Conservation (phyloP, 23 red algal species). For the Agarophyton chilense region DNA sequence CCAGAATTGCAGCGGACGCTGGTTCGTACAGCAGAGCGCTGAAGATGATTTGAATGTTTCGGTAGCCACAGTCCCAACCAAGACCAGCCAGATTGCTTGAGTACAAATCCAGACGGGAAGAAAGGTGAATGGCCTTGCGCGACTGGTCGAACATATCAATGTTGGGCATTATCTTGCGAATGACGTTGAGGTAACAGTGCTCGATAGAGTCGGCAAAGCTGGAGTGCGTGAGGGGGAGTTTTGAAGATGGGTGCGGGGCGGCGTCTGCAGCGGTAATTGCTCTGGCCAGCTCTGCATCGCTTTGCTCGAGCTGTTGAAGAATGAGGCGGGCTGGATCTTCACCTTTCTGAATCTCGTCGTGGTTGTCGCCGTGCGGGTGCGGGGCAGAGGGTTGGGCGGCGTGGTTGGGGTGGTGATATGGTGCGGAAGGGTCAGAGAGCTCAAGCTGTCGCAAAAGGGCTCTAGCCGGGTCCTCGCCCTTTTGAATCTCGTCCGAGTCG, state of each 20-base stretch:
- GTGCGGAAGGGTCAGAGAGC: neutral
- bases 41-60: constrained; percentile 65
- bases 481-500: constrained; percentile 25
- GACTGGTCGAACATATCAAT: constrained; percentile 24
- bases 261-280: neutral
- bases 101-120: constrained; percentile 39
- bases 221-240: neutral
- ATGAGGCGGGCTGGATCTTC: constrained; percentile 13
- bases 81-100: constrained; percentile 48
- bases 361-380: neutral
- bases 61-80: constrained; percentile 69
- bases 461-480: constrained; percentile 6
- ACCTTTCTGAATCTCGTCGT: neutral
- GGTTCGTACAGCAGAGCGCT: constrained; percentile 42
- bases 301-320: constrained; percentile 18
- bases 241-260: neutral
- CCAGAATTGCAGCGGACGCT: neutral
- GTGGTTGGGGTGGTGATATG: no score
- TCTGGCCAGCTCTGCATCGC: constrained; percentile 33
- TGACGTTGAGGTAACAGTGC: constrained; percentile 24
- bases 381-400: neutral
- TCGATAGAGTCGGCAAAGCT: constrained; percentile 33
- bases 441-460: constrained; percentile 1
- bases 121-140: neutral
- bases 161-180: constrained; percentile 24